Percentiles rank a stretch among this genome's conserved stretches.
These are phyloP conservation scores for Cercophora newfieldiana DNA, from an alignment of 495 filamentous ascomycete genomes.

Conservation along the genomic window DNA sequence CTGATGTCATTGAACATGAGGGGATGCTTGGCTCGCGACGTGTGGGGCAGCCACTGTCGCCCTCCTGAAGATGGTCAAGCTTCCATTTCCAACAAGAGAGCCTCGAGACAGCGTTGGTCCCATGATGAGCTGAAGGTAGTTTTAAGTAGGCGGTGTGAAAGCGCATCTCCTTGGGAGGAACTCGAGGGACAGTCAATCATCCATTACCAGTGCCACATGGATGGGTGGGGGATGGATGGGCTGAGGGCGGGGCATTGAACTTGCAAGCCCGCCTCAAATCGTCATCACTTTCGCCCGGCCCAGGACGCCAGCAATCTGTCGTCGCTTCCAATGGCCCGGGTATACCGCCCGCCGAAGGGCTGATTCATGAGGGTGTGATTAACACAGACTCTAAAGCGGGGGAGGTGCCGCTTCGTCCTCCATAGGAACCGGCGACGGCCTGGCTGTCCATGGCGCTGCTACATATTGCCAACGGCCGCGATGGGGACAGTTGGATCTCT, in stretches of 20 bases:
- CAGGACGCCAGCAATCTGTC: neutral
- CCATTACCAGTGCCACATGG: neutral
- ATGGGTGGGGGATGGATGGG: too few species aligned
- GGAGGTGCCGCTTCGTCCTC: neutral
- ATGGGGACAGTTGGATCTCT: neutral
- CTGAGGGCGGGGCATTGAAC: neutral
- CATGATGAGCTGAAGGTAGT: too few species aligned
- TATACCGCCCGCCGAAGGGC: neutral
- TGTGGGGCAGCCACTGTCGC: too few species aligned
- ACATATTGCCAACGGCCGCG: neutral
- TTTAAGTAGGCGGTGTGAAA: too few species aligned
- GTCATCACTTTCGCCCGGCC: neutral
- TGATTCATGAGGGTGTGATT: neutral
- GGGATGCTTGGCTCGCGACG: neutral
- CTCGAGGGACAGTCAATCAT: too few species aligned
- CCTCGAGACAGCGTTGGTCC: too few species aligned
- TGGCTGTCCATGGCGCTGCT: neutral
- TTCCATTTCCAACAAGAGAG: too few species aligned
- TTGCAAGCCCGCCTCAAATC: neutral
- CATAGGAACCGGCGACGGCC: neutral
- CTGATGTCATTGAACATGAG: conserved; percentile 22
- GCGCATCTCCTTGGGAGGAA: too few species aligned
- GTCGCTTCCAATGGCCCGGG: neutral
- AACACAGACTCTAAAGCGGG: neutral
- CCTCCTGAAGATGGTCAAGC: too few species aligned